phyloP scores from a whole-genome alignment of 2,329 filamentous ascomycete genomes.

The Aspergillus eucalypticola region DNA sequence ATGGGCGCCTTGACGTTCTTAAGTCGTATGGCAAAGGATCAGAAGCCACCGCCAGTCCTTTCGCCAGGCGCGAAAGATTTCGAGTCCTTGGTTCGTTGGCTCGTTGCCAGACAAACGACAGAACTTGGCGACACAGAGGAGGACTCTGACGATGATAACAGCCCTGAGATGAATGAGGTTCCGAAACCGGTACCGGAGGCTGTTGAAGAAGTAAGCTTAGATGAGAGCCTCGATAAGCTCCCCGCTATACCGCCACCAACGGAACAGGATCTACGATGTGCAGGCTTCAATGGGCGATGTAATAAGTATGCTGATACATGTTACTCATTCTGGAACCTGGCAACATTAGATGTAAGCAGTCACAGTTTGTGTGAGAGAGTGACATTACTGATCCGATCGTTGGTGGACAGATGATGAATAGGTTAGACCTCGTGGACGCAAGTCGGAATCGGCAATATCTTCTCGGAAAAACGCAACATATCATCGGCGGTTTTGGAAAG shows the following conservation, averaged over 20 bases:
- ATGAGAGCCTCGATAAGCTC: slow-evolving; percentile 31
- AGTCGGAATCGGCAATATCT: slow-evolving; percentile 72
- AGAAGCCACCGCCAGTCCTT: slow-evolving; percentile 23
- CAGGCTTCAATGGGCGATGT: slow-evolving; percentile 84
- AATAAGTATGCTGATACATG: slow-evolving; percentile 95
- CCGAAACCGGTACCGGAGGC: neutral
- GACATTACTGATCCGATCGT: slow-evolving; percentile 21
- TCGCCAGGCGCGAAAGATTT: slow-evolving; percentile 32
- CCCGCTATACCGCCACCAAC: slow-evolving; percentile 25
- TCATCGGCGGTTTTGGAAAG: slow-evolving; percentile 82
- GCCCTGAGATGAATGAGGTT: slow-evolving; percentile 18
- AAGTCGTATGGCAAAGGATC: slow-evolving; percentile 56
- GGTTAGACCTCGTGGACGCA: slow-evolving; percentile 59
- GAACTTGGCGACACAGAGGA: slow-evolving; percentile 55
- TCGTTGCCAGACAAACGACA: slow-evolving; percentile 64
- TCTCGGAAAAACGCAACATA: slow-evolving; percentile 81
- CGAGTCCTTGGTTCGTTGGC: slow-evolving; percentile 53
- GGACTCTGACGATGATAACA: slow-evolving; percentile 45
- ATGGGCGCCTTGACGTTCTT: slow-evolving; percentile 76
- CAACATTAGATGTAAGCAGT: slow-evolving; percentile 55
- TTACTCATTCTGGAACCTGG: slow-evolving; percentile 90
- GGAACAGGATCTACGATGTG: slow-evolving; percentile 48
- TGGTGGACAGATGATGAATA: slow-evolving; percentile 57
- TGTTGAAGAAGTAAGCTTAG: slow-evolving; percentile 18
- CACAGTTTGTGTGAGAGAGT: neutral